Evolutionary conservation across 2,329 filamentous ascomycete species (phyloP).

Genomic region (Fusarium verticillioides): DNA sequence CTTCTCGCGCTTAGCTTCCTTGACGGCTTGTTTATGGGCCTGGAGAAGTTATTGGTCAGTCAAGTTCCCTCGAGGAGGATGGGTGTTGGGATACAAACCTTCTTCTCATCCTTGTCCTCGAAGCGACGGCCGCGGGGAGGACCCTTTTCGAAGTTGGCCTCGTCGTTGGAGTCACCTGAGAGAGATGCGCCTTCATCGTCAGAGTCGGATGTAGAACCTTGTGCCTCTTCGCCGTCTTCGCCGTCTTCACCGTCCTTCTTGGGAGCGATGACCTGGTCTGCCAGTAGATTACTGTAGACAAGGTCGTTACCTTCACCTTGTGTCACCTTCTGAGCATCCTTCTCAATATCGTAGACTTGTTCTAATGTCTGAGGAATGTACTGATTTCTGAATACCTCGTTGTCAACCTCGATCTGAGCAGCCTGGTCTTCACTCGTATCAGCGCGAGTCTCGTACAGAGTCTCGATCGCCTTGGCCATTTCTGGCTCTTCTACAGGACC

Average conservation of each 20-base stretch:
- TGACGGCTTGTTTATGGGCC: constrained; percentile 86
- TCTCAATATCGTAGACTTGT: constrained; percentile 95
- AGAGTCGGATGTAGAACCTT: constrained; percentile 52
- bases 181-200: constrained; percentile 63
- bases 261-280: constrained; percentile 67
- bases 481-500: constrained; percentile 70
- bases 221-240: constrained; percentile 50
- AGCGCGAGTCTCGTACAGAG: constrained; percentile 70
- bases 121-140: constrained; percentile 83
- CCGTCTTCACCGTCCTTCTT: constrained; percentile 52
- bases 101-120: constrained; percentile 91
- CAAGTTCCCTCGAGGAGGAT: background rate
- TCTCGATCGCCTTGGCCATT: constrained; percentile 71
- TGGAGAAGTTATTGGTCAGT: constrained; percentile 45
- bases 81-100: constrained; percentile 57
- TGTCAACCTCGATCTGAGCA: constrained; percentile 78
- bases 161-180: constrained; percentile 58
- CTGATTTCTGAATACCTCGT: constrained; percentile 93
- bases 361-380: constrained; percentile 97
- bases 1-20: constrained; percentile 95
- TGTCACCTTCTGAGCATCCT: constrained; percentile 82
- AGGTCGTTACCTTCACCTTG: constrained; percentile 80
- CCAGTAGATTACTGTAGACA: constrained; percentile 86
- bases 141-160: constrained; percentile 71
- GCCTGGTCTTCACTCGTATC: constrained; percentile 61